These are phyloP conservation scores for Rhizopus delemar DNA, from an alignment of 371 early-diverging fungal genomes.

Conservation along the genomic window DNA sequence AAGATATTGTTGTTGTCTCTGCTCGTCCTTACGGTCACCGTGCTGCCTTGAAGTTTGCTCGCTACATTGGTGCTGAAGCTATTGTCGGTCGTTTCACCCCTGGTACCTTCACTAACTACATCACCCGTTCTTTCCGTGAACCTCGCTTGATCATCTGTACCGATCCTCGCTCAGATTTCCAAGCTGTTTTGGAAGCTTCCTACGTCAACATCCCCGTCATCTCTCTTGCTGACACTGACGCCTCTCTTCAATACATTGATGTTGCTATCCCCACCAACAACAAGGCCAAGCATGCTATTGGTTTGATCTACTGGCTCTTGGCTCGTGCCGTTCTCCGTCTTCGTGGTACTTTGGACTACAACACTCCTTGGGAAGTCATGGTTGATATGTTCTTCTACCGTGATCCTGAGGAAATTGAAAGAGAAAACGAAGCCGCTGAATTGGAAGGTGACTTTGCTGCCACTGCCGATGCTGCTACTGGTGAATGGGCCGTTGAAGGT, in stretches of 20 bases:
- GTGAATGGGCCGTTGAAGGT: conserved; percentile 36
- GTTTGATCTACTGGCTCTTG: conserved; percentile 96
- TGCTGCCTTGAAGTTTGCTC: conserved; percentile 98
- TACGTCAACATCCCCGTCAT: conserved; percentile 99
- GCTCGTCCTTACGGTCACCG: conserved; percentile 98
- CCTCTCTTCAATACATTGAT: conserved; percentile 93
- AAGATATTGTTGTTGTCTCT: conserved; percentile 95
- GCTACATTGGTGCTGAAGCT: conserved; percentile 97
- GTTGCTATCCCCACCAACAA: conserved; percentile 99
- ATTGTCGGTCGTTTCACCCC: conserved; percentile 99
- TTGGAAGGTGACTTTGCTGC: conserved; percentile 15
- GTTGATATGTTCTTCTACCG: conserved; percentile 99
- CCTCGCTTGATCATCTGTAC: conserved; percentile 98
- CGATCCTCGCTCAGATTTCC: conserved; percentile 98
- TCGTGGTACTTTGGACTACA: conserved; percentile 88
- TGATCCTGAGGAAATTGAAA: conserved; percentile 93
- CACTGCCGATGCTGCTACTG: conserved; percentile 27
- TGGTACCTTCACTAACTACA: conserved; percentile 99
- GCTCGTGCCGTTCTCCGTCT: conserved; percentile 98
- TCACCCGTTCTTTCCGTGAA: conserved; percentile 98
- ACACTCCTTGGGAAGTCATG: conserved; percentile 92
- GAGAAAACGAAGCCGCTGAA: conserved; percentile 47
- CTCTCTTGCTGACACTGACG: conserved; percentile 98
- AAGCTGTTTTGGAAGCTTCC: conserved; percentile 98
- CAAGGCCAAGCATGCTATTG: conserved; percentile 98